These are phyloP conservation scores for Yamadazyma trypodendri DNA, from an alignment of 1,139 yeast genomes.

Conservation along the genomic window DNA sequence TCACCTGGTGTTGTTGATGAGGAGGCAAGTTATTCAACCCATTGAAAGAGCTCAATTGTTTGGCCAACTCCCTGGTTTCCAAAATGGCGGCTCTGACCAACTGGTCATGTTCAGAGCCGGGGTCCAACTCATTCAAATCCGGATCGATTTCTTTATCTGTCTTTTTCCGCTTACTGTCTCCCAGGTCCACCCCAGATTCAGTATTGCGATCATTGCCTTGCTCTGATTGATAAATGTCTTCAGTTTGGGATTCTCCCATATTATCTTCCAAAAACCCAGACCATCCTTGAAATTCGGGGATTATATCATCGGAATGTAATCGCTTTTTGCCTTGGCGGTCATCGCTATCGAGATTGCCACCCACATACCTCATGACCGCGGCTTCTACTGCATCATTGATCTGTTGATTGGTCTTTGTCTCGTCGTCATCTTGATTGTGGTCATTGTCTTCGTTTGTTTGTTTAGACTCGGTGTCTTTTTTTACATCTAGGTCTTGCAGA, in stretches of 20 bases:
- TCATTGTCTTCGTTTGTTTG: slow-evolving; percentile 1
- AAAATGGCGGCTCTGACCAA: slow-evolving; percentile 66
- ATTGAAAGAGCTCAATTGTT: slow-evolving; percentile 21
- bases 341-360: slow-evolving; percentile 48
- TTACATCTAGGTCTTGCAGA: too few species aligned
- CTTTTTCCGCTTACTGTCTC: background rate
- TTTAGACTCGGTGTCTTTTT: slow-evolving; percentile 6
- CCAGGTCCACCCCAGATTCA: background rate
- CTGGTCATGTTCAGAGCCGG: slow-evolving; percentile 53
- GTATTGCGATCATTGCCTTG: background rate
- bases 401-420: slow-evolving; percentile 37
- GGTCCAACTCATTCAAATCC: slow-evolving; percentile 51
- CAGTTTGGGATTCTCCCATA: slow-evolving; percentile 14
- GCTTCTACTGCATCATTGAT: slow-evolving; percentile 62
- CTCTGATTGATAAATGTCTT: background rate
- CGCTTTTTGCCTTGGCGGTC: slow-evolving; percentile 14
- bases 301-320: slow-evolving; percentile 29
- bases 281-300: slow-evolving; percentile 53
- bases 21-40: slow-evolving; percentile 18
- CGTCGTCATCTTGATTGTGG: slow-evolving; percentile 20
- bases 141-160: slow-evolving; percentile 50
- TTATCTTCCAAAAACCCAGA: slow-evolving; percentile 51
- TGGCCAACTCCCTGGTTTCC: slow-evolving; percentile 63
- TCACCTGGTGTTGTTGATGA: slow-evolving; percentile 29
- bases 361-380: slow-evolving; percentile 73